Percentiles rank a stretch among this genome's conserved stretches.
phyloP scores from a whole-genome alignment of 75 land plant genomes.

The Pseudotsuga menziesii region DNA sequence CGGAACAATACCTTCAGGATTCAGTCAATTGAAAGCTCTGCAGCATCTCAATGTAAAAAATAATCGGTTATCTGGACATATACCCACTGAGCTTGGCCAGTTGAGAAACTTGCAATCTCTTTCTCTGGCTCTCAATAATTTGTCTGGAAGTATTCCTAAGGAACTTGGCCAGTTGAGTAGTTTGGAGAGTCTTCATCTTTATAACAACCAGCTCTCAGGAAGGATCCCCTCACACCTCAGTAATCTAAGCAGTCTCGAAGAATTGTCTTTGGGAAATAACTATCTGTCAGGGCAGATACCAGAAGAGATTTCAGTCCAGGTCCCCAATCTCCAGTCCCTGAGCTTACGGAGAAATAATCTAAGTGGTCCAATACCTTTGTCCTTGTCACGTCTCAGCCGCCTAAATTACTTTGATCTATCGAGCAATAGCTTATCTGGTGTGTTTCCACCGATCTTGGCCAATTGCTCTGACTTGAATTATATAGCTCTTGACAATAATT shows the following conservation, averaged over 20 bases:
- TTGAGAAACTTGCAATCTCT: slow-evolving; percentile 12
- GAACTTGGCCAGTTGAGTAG: slow-evolving; percentile 23
- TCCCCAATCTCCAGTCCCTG: slow-evolving; percentile 34
- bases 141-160: slow-evolving; percentile 21
- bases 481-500: slow-evolving; percentile 37
- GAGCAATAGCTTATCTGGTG: slow-evolving; percentile 45
- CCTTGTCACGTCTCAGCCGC: slow-evolving; percentile 24
- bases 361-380: slow-evolving; percentile 20
- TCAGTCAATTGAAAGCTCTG: slow-evolving; percentile 5
- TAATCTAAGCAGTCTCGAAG: slow-evolving; percentile 26
- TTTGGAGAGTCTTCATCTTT: slow-evolving; percentile 38
- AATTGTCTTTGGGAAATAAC: slow-evolving; percentile 55
- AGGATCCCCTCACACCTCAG: slow-evolving; percentile 57
- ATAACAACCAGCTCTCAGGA: slow-evolving; percentile 50
- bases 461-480: slow-evolving; percentile 26
- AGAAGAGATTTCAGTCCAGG: slow-evolving; percentile 20
- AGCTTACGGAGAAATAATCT: slow-evolving; percentile 45
- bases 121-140: slow-evolving; percentile 12
- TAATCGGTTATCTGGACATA: slow-evolving; percentile 18
- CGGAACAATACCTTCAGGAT: slow-evolving; percentile 9
- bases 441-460: slow-evolving; percentile 52
- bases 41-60: slow-evolving; percentile 1
- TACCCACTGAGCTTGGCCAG: slow-evolving; percentile 21
- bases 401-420: slow-evolving; percentile 37
- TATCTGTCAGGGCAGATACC: slow-evolving; percentile 56